Evolutionary conservation across 805 yeast species (phyloP).

Genomic region (Candida palmyrensis): DNA sequence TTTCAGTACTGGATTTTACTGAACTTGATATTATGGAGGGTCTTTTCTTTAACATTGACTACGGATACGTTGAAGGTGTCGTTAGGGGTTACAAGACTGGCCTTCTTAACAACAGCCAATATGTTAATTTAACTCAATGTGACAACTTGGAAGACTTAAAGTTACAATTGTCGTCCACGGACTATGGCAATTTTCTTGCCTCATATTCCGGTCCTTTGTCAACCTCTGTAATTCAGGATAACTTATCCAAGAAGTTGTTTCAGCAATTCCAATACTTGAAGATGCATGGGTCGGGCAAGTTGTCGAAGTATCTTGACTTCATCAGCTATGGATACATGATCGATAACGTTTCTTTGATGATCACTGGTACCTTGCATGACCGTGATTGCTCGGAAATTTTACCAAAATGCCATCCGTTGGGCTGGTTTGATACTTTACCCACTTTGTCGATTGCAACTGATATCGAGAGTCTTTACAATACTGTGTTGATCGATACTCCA

Average conservation of each 20-base stretch:
- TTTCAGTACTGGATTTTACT: not conserved
- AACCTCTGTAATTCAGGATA: constrained; percentile 80
- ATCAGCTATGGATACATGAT: constrained; percentile 97
- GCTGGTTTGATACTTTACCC: constrained; percentile 98
- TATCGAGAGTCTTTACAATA: constrained; percentile 85
- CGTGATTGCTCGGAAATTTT: constrained; percentile 86
- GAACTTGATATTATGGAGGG: constrained; percentile 67
- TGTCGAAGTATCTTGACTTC: constrained; percentile 81
- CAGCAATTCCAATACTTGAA: constrained; percentile 82
- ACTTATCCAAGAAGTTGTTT: constrained; percentile 67
- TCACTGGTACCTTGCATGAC: constrained; percentile 95
- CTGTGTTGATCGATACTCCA: constrained; percentile 94
- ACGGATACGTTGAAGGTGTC: constrained; percentile 90
- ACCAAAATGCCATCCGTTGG: constrained; percentile 91
- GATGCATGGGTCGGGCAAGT: constrained; percentile 75
- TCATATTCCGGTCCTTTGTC: constrained; percentile 79
- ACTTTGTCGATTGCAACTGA: constrained; percentile 93
- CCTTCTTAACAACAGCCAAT: constrained; percentile 70
- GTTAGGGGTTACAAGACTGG: constrained; percentile 93
- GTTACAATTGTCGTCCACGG: constrained; percentile 91
- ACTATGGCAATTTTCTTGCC: constrained; percentile 86
- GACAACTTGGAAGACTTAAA: constrained; percentile 92
- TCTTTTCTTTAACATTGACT: constrained; percentile 79
- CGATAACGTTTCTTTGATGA: constrained; percentile 92
- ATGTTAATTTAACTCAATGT: constrained; percentile 91